Percentiles rank a stretch among this genome's conserved stretches.
Conservation (phyloP, 176 grass and related monocot species). For the Leersia perrieri region DNA sequence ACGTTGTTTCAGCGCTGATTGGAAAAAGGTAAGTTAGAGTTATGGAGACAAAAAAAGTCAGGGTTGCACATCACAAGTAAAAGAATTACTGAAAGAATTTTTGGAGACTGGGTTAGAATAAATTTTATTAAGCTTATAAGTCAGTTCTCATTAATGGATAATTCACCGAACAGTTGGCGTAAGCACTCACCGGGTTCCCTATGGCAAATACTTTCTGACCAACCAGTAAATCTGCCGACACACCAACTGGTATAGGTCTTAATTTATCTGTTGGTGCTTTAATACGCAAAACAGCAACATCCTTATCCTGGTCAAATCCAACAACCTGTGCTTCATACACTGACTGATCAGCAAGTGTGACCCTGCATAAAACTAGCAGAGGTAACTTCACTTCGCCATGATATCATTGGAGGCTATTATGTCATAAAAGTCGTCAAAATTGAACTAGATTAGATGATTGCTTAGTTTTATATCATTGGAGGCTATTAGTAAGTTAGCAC, state of each 20-base stretch:
- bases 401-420: background rate
- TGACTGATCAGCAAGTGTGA: slow-evolving; percentile 89
- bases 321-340: slow-evolving; percentile 83
- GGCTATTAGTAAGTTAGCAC: background rate
- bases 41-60: background rate
- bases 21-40: background rate
- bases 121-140: background rate
- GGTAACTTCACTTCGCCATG: slow-evolving; percentile 47
- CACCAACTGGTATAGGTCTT: slow-evolving; percentile 82
- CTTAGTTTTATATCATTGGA: background rate
- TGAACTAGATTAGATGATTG: background rate
- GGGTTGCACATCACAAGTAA: background rate
- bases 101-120: background rate
- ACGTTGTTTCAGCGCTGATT: background rate
- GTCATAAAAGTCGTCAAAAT: background rate
- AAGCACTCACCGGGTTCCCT: slow-evolving; percentile 85
- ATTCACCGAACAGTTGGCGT: background rate
- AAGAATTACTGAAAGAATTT: background rate
- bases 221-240: slow-evolving; percentile 86
- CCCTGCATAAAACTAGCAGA: slow-evolving; percentile 65
- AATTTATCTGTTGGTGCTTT: slow-evolving; percentile 90
- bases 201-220: slow-evolving; percentile 99
- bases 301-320: slow-evolving; percentile 98
- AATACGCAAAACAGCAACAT: slow-evolving; percentile 91
- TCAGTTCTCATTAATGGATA: background rate